Conservation (phyloP, 176 grass and related monocot genomes). For the Aechmea fasciata region DNA sequence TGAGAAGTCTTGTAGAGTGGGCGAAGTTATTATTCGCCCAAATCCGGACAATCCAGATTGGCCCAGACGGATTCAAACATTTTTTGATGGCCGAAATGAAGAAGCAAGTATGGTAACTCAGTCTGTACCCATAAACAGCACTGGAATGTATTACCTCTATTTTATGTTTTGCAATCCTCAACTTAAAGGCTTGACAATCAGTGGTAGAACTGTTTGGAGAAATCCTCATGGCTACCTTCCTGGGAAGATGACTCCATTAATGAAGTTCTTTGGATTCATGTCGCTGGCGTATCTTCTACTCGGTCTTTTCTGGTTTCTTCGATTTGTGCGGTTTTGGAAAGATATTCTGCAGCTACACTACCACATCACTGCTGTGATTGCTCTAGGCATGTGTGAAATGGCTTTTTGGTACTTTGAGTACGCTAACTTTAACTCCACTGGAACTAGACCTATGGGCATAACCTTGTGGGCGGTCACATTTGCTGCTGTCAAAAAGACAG, state of each 20-base stretch:
- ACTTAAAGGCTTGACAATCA: constrained; percentile 64
- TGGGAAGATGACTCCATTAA: constrained; percentile 95
- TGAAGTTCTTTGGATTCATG: constrained; percentile 96
- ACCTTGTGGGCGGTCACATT: constrained; percentile 99
- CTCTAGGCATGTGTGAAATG: constrained; percentile 99
- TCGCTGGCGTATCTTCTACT: constrained; percentile 90
- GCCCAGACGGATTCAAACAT: constrained; percentile 88
- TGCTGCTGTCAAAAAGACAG: constrained; percentile 92
- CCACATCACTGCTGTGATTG: constrained; percentile 94
- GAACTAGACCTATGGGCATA: constrained; percentile 82
- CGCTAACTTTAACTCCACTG: constrained; percentile 91
- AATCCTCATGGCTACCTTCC: constrained; percentile 97
- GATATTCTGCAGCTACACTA: constrained; percentile 93
- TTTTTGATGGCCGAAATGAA: constrained; percentile 65
- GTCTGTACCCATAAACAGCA: constrained; percentile 56
- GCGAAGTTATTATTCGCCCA: constrained; percentile 87
- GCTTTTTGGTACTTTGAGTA: constrained; percentile 98
- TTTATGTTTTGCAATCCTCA: constrained; percentile 99
- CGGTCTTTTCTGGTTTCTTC: constrained; percentile 91
- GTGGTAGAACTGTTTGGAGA: constrained; percentile 88
- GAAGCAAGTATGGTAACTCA: constrained; percentile 60
- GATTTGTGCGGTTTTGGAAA: constrained; percentile 77
- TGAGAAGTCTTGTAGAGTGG: constrained; percentile 59
- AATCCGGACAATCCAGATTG: constrained; percentile 73
- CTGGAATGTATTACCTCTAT: constrained; percentile 98